Evolutionary conservation across 2,329 filamentous ascomycete species (phyloP), one percentile per base, ranked within the genome.

Genomic region (Westerdykella aurantiaca): DNA sequence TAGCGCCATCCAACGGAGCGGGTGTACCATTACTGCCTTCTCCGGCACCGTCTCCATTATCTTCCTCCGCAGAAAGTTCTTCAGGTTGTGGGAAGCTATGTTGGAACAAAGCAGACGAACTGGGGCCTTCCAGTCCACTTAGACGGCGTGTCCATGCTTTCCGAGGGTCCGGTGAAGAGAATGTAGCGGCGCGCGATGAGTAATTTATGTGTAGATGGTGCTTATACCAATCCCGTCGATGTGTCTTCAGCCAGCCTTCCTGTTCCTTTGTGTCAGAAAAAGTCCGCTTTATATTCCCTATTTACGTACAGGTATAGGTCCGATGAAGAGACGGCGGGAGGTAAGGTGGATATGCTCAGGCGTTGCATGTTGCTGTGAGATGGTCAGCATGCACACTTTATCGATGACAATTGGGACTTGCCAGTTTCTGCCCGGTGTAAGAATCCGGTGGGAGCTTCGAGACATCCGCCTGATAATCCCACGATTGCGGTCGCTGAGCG

Each of bases 221-320:
- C 52, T 70, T 77, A 64, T 82, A 83, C 81, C 81, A 83, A 45
- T 78, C 74, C 54, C 80, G 80, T 41, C 79, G 72, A 60, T 83
- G 77, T 47, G 74, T 78, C 53, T 77, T 78, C 42, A 83, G 70
- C 81, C 81, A 84, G 44, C 78, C 79, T 53, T 80, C 77, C 37
- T 66, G 41, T 43, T 25, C 34, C 34, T 16, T 34, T 31, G 29
- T 25, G 46, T 58, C 39, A 60, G 57, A 41, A 35, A 22, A 35
- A 45, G 34, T 41, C 41, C 17, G 44, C 12, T 29, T 35, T 18
- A 14, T 18, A 31, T 12, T 34, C n/a, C 7, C 7, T 29, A 12
- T 31, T 31, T 38, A 51, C 61, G 43, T 60, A 66, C 63, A 17
- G 81, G 81, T 31, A 83, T 79, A 31, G 81, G 81, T 1, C 81